Percentiles rank a stretch among this genome's conserved stretches.
Evolutionary conservation across 2,329 filamentous ascomycete species (phyloP).

Genomic region (Dichotomopilus funicola): DNA sequence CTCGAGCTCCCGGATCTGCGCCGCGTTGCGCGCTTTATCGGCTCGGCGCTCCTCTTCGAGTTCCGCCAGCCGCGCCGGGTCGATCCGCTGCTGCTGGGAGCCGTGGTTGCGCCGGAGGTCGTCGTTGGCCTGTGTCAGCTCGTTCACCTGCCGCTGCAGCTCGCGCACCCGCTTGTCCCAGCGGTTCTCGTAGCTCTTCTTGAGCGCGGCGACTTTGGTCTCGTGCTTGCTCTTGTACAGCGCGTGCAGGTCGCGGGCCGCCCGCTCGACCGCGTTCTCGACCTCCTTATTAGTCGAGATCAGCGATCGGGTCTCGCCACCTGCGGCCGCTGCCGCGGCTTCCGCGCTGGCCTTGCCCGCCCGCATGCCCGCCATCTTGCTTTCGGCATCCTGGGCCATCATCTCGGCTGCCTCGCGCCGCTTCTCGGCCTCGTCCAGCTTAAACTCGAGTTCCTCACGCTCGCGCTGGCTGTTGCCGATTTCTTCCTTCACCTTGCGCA

Average conservation of each 20-base stretch:
- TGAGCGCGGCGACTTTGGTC: constrained; percentile 87
- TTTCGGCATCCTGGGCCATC: constrained; percentile 69
- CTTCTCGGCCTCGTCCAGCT: constrained; percentile 71
- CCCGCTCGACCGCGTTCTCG: constrained; percentile 79
- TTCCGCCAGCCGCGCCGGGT: constrained; percentile 37
- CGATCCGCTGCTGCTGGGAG: constrained; percentile 46
- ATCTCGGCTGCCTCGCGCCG: constrained; percentile 67
- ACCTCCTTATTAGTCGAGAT: constrained; percentile 51
- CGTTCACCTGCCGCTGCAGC: constrained; percentile 64
- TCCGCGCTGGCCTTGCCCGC: constrained; percentile 49
- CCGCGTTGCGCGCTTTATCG: constrained; percentile 58
- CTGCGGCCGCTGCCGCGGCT: constrained; percentile 21
- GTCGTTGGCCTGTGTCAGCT: constrained; percentile 68
- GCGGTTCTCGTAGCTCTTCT: constrained; percentile 73
- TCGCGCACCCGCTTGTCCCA: constrained; percentile 85
- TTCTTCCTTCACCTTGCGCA: constrained; percentile 75
- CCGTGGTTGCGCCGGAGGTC: constrained; percentile 58
- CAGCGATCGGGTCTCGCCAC: constrained; percentile 25
- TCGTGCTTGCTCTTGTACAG: constrained; percentile 98
- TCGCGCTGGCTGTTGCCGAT: constrained; percentile 73
- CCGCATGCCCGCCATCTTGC: constrained; percentile 67
- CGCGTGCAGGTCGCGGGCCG: constrained; percentile 86
- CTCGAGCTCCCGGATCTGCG: constrained; percentile 61
- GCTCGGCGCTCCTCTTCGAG: constrained; percentile 46
- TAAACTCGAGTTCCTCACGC: constrained; percentile 68